Percentiles rank a stretch among this genome's conserved stretches.
These are phyloP conservation scores for Poa annua DNA, from an alignment of 176 grass and related monocot genomes.

Conservation along the genomic window DNA sequence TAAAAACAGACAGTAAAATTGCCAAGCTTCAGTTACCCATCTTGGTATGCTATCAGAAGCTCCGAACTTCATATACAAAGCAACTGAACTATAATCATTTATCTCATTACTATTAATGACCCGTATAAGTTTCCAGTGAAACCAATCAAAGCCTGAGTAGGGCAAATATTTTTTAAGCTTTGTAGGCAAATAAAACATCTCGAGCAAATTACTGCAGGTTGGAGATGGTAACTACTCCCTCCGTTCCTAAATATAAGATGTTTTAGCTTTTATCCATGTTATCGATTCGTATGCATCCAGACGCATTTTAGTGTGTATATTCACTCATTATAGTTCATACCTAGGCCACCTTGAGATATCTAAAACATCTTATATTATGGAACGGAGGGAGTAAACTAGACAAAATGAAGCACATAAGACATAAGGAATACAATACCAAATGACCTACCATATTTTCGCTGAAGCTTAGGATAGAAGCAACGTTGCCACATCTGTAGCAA, in stretches of 20 bases:
- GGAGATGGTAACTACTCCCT: not conserved
- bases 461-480: slow-evolving; percentile 98
- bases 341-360: no score
- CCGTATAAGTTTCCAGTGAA: not conserved
- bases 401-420: not conserved
- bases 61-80: not conserved
- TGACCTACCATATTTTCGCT: slow-evolving; percentile 81
- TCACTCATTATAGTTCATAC: no score
- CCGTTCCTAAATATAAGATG: no score
- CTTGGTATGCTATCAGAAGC: not conserved
- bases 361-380: no score
- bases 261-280: no score
- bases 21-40: not conserved
- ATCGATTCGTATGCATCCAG: no score
- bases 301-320: no score
- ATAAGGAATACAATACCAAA: not conserved
- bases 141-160: not conserved
- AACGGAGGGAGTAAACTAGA: not conserved
- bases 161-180: not conserved
- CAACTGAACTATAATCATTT: not conserved
- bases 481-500: slow-evolving; percentile 97
- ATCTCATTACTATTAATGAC: not conserved
- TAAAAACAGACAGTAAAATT: not conserved
- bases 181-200: not conserved
- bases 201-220: not conserved